These are phyloP conservation scores for Citrus glauca DNA, from an alignment of 345 rosid genomes.

Conservation along the genomic window DNA sequence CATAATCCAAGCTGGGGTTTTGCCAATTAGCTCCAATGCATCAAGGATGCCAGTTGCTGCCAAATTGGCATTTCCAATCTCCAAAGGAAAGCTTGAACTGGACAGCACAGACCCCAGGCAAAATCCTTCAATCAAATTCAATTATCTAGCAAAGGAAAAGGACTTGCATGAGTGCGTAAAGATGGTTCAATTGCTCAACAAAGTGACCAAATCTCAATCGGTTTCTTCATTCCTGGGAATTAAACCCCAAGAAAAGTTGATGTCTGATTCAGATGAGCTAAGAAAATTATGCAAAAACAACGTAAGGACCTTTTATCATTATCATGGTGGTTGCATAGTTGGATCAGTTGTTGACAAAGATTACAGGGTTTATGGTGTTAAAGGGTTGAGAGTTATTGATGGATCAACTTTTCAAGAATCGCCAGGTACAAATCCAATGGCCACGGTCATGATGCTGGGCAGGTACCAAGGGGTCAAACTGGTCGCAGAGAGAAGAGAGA, in stretches of 20 bases:
- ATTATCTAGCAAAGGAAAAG: conserved; percentile 48
- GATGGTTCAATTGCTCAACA: conserved; percentile 52
- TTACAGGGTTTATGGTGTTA: conserved; percentile 44
- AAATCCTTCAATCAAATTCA: conserved; percentile 68
- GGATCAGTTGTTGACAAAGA: conserved; percentile 60
- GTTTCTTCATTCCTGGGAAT: conserved; percentile 43
- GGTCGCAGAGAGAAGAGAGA: conserved; percentile 30
- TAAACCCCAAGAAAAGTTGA: conserved; percentile 23
- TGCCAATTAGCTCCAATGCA: conserved; percentile 43
- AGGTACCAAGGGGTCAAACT: conserved; percentile 67
- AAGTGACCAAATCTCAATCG: conserved; percentile 52
- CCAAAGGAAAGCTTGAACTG: conserved; percentile 60
- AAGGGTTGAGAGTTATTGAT: conserved; percentile 44
- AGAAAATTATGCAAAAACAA: conserved; percentile 52
- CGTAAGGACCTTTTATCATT: conserved; percentile 65
- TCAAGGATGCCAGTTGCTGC: conserved; percentile 53
- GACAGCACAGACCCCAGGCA: conserved; percentile 47
- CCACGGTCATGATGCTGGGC: conserved; percentile 69
- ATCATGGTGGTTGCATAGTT: conserved; percentile 58
- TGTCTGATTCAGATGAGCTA: conserved; percentile 30
- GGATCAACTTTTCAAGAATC: conserved; percentile 67
- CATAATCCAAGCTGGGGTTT: conserved; percentile 50
- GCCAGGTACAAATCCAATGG: conserved; percentile 91
- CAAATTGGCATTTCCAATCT: conserved; percentile 61
- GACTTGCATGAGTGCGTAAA: conserved; percentile 53